Percentiles rank a stretch among this genome's conserved stretches.
Evolutionary conservation across 352 stramenopile species (phyloP).

Genomic region (Salisapilia sapeloensis): DNA sequence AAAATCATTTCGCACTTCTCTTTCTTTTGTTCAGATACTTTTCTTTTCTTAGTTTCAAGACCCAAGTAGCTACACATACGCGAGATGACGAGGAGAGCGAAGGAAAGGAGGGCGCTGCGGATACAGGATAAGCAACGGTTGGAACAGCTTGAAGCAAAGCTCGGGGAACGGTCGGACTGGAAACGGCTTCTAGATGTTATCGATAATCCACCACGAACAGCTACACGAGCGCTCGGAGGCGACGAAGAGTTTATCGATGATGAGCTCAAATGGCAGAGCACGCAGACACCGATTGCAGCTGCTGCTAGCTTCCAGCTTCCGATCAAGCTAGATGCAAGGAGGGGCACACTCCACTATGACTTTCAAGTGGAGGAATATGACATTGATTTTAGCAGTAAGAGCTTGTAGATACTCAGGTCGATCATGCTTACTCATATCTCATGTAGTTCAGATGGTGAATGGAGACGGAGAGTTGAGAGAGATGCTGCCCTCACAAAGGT

Average conservation of each 20-base stretch:
- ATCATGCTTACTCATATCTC: neutral
- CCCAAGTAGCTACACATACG: too few species aligned
- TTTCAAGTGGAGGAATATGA: slow-evolving; percentile 63
- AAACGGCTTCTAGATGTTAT: slow-evolving; percentile 34
- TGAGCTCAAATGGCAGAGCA: slow-evolving; percentile 63
- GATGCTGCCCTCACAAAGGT: slow-evolving; percentile 28
- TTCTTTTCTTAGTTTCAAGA: too few species aligned
- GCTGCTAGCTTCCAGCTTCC: slow-evolving; percentile 45
- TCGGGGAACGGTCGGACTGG: slow-evolving; percentile 32
- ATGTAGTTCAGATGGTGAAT: slow-evolving; percentile 37
- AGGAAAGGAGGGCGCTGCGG: slow-evolving; percentile 48
- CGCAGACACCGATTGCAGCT: slow-evolving; percentile 46
- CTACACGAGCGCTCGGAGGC: slow-evolving; percentile 1
- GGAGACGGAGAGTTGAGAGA: slow-evolving; percentile 32
- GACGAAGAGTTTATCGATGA: slow-evolving; percentile 15
- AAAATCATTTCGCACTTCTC: too few species aligned
- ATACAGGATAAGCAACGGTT: slow-evolving; percentile 31
- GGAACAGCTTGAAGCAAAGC: slow-evolving; percentile 18
- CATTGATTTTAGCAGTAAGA: slow-evolving; percentile 31
- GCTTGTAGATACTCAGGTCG: neutral
- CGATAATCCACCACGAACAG: slow-evolving; percentile 11
- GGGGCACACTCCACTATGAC: slow-evolving; percentile 33
- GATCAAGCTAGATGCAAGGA: slow-evolving; percentile 46
- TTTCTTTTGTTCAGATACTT: too few species aligned
- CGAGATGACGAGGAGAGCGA: slow-evolving; percentile 69